Conservation (phyloP, 1,284 basidiomycete species). For the Coniferiporia weirii region DNA sequence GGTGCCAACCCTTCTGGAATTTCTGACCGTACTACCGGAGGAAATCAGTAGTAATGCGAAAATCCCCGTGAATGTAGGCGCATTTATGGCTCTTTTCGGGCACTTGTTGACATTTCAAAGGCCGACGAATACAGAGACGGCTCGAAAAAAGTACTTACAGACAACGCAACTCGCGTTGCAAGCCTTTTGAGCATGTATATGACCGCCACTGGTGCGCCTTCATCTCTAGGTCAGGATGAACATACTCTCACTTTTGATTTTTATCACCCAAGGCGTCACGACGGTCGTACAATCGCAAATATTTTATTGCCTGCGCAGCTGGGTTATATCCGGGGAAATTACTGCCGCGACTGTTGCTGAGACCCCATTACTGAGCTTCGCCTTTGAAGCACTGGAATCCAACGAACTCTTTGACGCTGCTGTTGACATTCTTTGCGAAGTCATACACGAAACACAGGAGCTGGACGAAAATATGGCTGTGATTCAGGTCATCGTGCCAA, state of each 20-base stretch:
- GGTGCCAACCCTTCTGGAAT: slow-evolving; percentile 83
- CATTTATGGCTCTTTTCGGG: not conserved
- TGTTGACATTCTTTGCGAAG: slow-evolving; percentile 88
- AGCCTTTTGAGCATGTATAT: slow-evolving; percentile 86
- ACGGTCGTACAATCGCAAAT: slow-evolving; percentile 76
- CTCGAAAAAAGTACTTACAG: slow-evolving; percentile 61
- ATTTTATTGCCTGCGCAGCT: slow-evolving; percentile 84
- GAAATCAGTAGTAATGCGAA: slow-evolving; percentile 83
- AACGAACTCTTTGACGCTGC: slow-evolving; percentile 90
- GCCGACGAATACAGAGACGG: slow-evolving; percentile 77
- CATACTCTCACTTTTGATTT: slow-evolving; percentile 3
- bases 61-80: slow-evolving; percentile 82
- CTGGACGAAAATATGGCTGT: slow-evolving; percentile 89
- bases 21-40: slow-evolving; percentile 89
- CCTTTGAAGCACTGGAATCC: slow-evolving; percentile 80
- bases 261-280: slow-evolving; percentile 65
- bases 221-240: not conserved
- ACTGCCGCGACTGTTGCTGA: slow-evolving; percentile 59
- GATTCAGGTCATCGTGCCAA: slow-evolving; percentile 84
- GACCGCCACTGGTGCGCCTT: slow-evolving; percentile 71
- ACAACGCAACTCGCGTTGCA: slow-evolving; percentile 71
- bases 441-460: slow-evolving; percentile 98
- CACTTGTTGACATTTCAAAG: slow-evolving; percentile 32
- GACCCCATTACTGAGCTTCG: slow-evolving; percentile 79
- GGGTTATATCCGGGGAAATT: slow-evolving; percentile 89